Base-by-base conservation (phyloP, 2,329 filamentous ascomycete species). In the Coleophoma eucalyptorum region DNA sequence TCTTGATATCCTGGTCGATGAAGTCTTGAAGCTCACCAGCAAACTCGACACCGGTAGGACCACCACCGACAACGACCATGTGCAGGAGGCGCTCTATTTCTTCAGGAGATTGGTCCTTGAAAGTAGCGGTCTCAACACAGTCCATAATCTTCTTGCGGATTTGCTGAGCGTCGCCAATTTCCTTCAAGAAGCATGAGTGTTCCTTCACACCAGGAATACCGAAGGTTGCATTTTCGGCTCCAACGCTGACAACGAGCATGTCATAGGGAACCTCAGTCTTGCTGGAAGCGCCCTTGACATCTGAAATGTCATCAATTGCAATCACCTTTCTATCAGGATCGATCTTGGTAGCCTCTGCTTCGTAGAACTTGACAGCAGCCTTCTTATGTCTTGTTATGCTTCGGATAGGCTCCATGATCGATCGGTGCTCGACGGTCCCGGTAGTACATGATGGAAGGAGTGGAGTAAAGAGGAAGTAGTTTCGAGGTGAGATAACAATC, bases 81-180 rank as follows among this genome's bases (percentile, higher is more conserved):
- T 97, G 93, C 69, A 99, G 81, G 63, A 99, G 84, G 61, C 94
- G 90, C 76, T 95, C 87, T 67, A 96, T 78, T 74, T 99, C 95
- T 59, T 94, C 90, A 15, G 81, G 76, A 35, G 82, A 79, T 76
- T 99, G 94, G 67, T 91, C 93, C 82, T 97, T 97, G 86, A 99
- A 97, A 55, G 90, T 93, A 48, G 94, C 94, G 34, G 93, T 97
- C 77, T 99, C 94, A 62, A 96, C 92, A 70, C 94, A 99, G 76
- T 99, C 94, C 94, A 99, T 99, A 73, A 99, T 97, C 73, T 90
- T 91, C 80, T 93, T 97, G 67, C 94, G 90, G 68, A 99, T 99
- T 66, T 84, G 83, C 74, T 99, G 94, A 51, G 94, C 94, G 70
- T 99, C 95, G 59, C 81, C 84, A 67, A 99, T 96, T 76, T 99